Evolutionary conservation across 2,329 filamentous ascomycete species (phyloP), one percentile per base, ranked within the genome.

Genomic region (Dactylella cylindrospora): DNA sequence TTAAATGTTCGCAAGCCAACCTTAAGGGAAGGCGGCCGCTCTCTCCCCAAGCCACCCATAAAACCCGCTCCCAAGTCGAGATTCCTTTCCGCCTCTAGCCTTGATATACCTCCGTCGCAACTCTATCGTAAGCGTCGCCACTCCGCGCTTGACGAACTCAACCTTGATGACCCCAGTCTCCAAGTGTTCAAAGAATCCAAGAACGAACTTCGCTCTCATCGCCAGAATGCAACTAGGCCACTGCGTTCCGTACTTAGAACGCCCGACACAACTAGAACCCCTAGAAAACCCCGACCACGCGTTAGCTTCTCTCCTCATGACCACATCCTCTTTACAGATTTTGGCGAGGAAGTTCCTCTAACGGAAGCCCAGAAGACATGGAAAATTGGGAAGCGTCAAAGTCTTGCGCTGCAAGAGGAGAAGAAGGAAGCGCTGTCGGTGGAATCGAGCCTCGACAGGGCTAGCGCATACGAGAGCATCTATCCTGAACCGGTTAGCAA

Each of bases 241-340:
- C 39, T 52, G 19, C 40, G 15, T 19, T 38, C 57, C 9, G 51
- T 46, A 3, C 13, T 60, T 13, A 51, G 15, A 25, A 15, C 32
- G 10, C 15, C 33, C n/a, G 15, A 25, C 10, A 17, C 6, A 9
- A 22, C 3, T 9, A 23, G 15, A 2, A 5, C 5, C 20, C 12
- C 13, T 3, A 3, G 15, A 39, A 35, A 12, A n/a, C 15, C n/a
- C 7, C 31, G 20, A 50, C 7, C 17, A 4, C 49, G 36, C 1
- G 57, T 62, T 15, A 54, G 49, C 9, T 62, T 62, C 19, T 46
- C 57, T 1, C 6, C 12, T 3, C 43, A 54, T 25, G 49, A 62
- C 22, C 23, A 49, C 7, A n/a, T 62, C n/a, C 9, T 62, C 5
- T 25, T 45, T 13, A 54, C 25, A 31, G 8, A 43, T 9, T 15